Evolutionary conservation across 2,329 filamentous ascomycete genomes (phyloP), one percentile per base, ranked within the genome.

Genomic region (Pseudonectria foliicola): DNA sequence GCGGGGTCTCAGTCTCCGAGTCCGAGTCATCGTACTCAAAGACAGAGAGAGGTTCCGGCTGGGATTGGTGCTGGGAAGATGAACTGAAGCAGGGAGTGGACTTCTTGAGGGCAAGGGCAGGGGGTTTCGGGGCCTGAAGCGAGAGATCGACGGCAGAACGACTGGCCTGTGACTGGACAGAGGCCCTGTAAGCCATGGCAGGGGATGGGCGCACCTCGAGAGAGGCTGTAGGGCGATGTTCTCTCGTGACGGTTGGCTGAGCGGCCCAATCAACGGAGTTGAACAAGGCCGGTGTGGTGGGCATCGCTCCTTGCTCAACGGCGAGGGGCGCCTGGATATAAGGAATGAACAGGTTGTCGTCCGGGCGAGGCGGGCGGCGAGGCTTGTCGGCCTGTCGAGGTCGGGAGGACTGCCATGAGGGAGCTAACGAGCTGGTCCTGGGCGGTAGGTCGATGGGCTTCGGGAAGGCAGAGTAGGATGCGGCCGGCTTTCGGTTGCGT

Each of bases 21-120:
- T 68, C 66, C 11, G 52, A 53, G 38, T 73, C 68, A 46, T 72
- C 68, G 11, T 60, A 46, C 28, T 73, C 70, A 40, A 73, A 73
- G 15, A 72, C 63, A 3, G 69, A 73, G n/a, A 46, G 44, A 10
- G 48, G 18, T 8, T 21, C 18, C 18, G 18, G 48, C 27, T 62
- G 51, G 8, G 49, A 43, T 31, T 49, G 46, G 6, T 39, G 40
- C 29, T 52, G 50, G 13, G 52, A 35, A 28, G 49, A 44, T 23
- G 52, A 39, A 24, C 47, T 45, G 26, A 51, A 49, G 15, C 41
- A 48, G 8, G 45, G 48, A 29, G 45, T 45, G 12, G 58, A 59
- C 38, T 54, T 55, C 43, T 47, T 53, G 27, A 46, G 41, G n/a
- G 29, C 23, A 34, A 45, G 43, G 33, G 41, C 14, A 25, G 39